These are phyloP conservation scores for Typha latifolia DNA, from an alignment of 176 grass and related monocot genomes.

Conservation along the genomic window DNA sequence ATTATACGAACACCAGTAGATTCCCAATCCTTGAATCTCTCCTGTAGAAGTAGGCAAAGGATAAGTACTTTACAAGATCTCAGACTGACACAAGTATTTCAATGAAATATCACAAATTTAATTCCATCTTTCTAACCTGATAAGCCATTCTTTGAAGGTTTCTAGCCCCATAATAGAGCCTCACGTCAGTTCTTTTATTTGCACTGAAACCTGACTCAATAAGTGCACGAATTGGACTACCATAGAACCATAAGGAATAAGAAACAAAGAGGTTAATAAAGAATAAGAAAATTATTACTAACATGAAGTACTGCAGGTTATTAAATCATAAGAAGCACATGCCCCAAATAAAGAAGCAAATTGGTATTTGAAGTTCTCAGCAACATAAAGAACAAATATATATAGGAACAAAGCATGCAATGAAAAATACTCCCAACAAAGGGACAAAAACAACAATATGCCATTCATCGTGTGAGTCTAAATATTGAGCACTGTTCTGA, in stretches of 20 bases:
- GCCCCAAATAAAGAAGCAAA: too few species aligned
- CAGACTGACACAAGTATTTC: background rate
- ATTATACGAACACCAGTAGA: slow-evolving; percentile 36
- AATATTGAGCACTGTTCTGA: too few species aligned
- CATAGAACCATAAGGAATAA: slow-evolving; percentile 9
- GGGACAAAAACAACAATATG: too few species aligned
- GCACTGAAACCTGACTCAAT: slow-evolving; percentile 65
- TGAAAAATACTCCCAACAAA: too few species aligned
- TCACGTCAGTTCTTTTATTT: slow-evolving; percentile 65
- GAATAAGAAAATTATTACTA: background rate
- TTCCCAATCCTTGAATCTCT: slow-evolving; percentile 47
- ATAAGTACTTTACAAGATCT: background rate
- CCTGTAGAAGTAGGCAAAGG: slow-evolving; percentile 21
- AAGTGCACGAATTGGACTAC: slow-evolving; percentile 73
- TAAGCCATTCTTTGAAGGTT: slow-evolving; percentile 72
- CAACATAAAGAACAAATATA: too few species aligned
- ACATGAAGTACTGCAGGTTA: background rate
- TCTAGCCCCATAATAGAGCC: slow-evolving; percentile 87
- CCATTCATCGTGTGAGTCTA: too few species aligned
- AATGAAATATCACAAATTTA: background rate
- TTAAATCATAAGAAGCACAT: too few species aligned
- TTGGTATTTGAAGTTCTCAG: too few species aligned
- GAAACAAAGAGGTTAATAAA: slow-evolving; percentile 3
- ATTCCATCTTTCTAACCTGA: slow-evolving; percentile 19
- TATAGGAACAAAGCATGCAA: too few species aligned